Percentiles rank a stretch among this genome's conserved stretches.
Conservation (phyloP, 345 rosid genomes). For the Aquilaria yunnanensis region DNA sequence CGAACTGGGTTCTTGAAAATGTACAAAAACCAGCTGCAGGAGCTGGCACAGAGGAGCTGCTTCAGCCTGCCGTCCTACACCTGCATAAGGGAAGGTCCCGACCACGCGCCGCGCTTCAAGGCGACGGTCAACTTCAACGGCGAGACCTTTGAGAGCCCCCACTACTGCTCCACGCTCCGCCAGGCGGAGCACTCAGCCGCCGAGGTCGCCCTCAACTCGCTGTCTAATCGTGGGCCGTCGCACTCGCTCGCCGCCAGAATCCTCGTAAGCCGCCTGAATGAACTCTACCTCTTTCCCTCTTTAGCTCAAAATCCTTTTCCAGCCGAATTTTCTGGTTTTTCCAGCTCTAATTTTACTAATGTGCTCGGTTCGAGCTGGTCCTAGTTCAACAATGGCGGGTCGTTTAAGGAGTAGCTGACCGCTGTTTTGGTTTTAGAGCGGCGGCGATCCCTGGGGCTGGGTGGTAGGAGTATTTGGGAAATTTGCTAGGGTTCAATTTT, state of each 20-base stretch:
- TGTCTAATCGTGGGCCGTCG: constrained; percentile 94
- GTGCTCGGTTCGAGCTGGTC: neutral
- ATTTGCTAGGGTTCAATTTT: no score
- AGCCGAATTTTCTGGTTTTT: neutral
- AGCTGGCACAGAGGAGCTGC: constrained; percentile 99
- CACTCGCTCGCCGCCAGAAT: constrained; percentile 98
- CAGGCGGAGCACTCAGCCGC: constrained; percentile 99
- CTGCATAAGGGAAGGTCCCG: constrained; percentile 96
- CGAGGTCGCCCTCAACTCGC: constrained; percentile 88
- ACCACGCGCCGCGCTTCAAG: constrained; percentile 98
- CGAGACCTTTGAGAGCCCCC: constrained; percentile 94
- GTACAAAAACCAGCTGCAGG: constrained; percentile 99
- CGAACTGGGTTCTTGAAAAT: constrained; percentile 24
- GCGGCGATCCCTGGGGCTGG: no score
- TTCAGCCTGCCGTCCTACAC: constrained; percentile 88
- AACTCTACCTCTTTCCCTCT: no score
- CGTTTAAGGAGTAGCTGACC: no score
- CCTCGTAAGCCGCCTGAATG: constrained; percentile 41
- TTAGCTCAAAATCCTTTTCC: neutral
- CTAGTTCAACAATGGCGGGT: no score
- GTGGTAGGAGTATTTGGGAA: no score
- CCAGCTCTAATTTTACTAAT: neutral
- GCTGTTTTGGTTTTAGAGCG: no score
- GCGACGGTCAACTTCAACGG: constrained; percentile 98
- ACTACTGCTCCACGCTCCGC: constrained; percentile 95